phyloP scores from a whole-genome alignment of 148 eudicot species.

The Agrostemma githago region DNA sequence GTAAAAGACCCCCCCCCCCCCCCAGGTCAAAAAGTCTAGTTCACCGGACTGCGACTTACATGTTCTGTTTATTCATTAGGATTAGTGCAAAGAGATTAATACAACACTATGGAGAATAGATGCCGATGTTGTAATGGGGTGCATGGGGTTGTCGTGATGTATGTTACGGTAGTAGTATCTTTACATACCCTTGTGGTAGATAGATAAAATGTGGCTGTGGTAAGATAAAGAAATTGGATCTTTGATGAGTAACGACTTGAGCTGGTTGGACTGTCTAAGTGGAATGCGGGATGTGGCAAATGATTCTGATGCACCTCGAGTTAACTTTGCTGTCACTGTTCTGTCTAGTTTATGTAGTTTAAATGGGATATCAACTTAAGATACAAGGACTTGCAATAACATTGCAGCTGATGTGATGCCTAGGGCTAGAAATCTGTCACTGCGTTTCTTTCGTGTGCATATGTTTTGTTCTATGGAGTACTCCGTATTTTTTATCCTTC shows the following conservation, averaged over 20 bases:
- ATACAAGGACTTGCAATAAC: background rate
- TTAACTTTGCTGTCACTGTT: background rate
- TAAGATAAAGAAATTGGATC: background rate
- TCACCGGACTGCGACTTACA: background rate
- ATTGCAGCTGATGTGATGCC: background rate
- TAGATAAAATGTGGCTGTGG: background rate
- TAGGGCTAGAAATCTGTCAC: background rate
- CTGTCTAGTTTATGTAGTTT: background rate
- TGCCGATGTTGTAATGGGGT: no score
- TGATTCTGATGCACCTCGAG: conserved; percentile 4
- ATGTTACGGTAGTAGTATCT: no score
- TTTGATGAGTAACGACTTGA: conserved; percentile 1
- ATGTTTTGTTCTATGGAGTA: background rate
- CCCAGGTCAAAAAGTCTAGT: no score
- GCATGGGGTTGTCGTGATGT: no score
- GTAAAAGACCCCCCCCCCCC: no score
- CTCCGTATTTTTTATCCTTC: no score
- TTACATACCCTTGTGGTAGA: no score
- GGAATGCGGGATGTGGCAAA: background rate
- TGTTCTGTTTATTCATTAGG: background rate
- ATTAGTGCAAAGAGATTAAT: background rate
- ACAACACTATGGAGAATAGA: background rate
- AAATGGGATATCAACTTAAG: background rate
- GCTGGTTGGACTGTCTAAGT: background rate
- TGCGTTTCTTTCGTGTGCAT: background rate